Evolutionary conservation across 2,329 filamentous ascomycete genomes (phyloP).

Genomic region (Cladosporium sp.): DNA sequence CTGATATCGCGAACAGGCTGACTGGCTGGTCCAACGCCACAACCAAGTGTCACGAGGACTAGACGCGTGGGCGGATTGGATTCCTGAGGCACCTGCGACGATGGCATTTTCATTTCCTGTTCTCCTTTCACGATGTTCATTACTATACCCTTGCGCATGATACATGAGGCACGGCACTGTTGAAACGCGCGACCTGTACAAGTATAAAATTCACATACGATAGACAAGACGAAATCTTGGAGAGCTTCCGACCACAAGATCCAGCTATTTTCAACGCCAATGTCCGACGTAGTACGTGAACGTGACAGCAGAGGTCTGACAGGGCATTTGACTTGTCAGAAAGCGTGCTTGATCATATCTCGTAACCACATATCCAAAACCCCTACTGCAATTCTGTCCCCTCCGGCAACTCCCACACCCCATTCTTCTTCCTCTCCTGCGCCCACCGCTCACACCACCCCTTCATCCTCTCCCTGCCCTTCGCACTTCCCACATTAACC

Average conservation of each 20-base stretch:
- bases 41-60: slow-evolving; percentile 14
- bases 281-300: too few relatives aligned
- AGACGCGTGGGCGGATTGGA: not conserved
- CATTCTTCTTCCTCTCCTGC: slow-evolving; percentile 56
- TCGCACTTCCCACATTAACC: slow-evolving; percentile 71
- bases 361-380: not conserved
- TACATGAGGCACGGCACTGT: not conserved
- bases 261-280: too few relatives aligned
- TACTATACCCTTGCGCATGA: slow-evolving; percentile 6
- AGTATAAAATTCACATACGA: too few relatives aligned
- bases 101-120: not conserved
- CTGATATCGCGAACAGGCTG: slow-evolving; percentile 46
- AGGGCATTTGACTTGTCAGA: too few relatives aligned
- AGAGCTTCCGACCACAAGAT: too few relatives aligned
- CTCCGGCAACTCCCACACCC: slow-evolving; percentile 42
- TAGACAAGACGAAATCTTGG: too few relatives aligned
- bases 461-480: slow-evolving; percentile 60
- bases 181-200: too few relatives aligned
- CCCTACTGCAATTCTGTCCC: slow-evolving; percentile 12
- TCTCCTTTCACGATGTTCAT: not conserved
- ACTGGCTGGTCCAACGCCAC: slow-evolving; percentile 34
- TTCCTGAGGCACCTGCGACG: too few relatives aligned
- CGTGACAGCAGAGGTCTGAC: too few relatives aligned
- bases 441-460: slow-evolving; percentile 60
- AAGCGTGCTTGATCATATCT: too few relatives aligned